Percentiles rank a stretch among this genome's conserved stretches.
phyloP scores from a whole-genome alignment of 106 monocot species.

The Dioscorea alata region DNA sequence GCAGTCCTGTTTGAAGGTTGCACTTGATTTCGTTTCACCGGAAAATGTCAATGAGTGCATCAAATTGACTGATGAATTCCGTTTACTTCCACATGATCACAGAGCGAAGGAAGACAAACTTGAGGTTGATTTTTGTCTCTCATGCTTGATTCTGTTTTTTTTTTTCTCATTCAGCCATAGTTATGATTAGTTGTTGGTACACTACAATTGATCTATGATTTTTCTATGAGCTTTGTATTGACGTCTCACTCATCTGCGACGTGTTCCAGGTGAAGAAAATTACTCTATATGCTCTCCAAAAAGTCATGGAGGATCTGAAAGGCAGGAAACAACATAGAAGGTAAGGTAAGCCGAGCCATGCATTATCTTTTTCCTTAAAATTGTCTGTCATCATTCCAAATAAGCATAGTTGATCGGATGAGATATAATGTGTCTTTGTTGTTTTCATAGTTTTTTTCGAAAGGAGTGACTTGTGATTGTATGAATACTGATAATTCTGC shows the following conservation, averaged over 20 bases:
- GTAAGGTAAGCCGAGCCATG: no score
- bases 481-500: no score
- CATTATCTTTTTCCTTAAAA: no score
- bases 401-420: no score
- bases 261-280: constrained; percentile 54
- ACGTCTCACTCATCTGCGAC: not conserved
- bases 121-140: constrained; percentile 34
- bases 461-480: no score
- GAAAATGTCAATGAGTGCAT: constrained; percentile 74
- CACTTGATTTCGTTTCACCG: constrained; percentile 85
- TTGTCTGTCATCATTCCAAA: no score
- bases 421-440: no score
- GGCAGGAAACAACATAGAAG: not conserved
- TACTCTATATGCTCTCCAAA: constrained; percentile 34
- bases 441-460: no score
- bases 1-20: constrained; percentile 95
- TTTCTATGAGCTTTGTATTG: no score
- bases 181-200: not conserved
- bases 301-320: constrained; percentile 21
- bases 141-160: not conserved
- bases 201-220: no score
- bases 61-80: constrained; percentile 68
- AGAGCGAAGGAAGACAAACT: constrained; percentile 79
- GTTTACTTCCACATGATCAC: constrained; percentile 63
- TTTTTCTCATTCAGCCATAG: not conserved